Percentiles rank a stretch among this genome's conserved stretches.
These are phyloP conservation scores for Scedosporium dehoogii DNA, from an alignment of 2,329 filamentous ascomycete species.

Conservation along the genomic window DNA sequence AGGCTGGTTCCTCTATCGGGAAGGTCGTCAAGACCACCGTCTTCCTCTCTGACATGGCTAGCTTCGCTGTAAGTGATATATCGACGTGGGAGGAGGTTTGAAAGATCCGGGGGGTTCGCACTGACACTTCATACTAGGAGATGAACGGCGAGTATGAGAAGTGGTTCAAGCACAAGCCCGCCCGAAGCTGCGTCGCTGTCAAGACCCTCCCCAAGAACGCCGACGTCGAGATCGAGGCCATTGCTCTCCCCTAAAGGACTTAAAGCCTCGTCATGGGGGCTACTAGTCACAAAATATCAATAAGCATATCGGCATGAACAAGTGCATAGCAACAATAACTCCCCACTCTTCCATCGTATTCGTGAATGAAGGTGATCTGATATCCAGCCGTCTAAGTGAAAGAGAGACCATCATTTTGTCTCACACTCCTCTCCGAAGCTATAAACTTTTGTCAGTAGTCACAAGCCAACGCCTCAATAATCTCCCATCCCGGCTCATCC, in stretches of 20 bases:
- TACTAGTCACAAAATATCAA: not conserved
- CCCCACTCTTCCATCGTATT: not conserved
- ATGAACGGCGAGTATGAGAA: constrained; percentile 83
- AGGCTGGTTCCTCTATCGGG: constrained; percentile 66
- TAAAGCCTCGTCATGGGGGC: not conserved
- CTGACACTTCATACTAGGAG: constrained; percentile 27
- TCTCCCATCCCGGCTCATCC: not conserved
- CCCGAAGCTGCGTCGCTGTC: constrained; percentile 82
- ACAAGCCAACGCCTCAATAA: not conserved
- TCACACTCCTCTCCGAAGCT: not conserved
- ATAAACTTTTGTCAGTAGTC: not conserved
- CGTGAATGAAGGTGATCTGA: too few species aligned
- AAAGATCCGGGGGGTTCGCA: not conserved
- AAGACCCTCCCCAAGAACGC: constrained; percentile 81
- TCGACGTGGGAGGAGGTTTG: too few species aligned
- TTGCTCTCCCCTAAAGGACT: constrained; percentile 52
- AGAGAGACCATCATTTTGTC: not conserved
- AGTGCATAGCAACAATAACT: not conserved
- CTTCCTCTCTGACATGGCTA: constrained; percentile 83
- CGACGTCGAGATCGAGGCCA: constrained; percentile 82
- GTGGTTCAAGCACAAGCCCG: constrained; percentile 75
- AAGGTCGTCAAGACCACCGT: constrained; percentile 87
- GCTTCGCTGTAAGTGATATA: constrained; percentile 55
- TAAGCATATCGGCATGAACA: not conserved
- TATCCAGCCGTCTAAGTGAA: too few species aligned